Evolutionary conservation across 495 filamentous ascomycete species (phyloP), one percentile per base, ranked within the genome.

Genomic region (Aspergillus carlsbadensis): DNA sequence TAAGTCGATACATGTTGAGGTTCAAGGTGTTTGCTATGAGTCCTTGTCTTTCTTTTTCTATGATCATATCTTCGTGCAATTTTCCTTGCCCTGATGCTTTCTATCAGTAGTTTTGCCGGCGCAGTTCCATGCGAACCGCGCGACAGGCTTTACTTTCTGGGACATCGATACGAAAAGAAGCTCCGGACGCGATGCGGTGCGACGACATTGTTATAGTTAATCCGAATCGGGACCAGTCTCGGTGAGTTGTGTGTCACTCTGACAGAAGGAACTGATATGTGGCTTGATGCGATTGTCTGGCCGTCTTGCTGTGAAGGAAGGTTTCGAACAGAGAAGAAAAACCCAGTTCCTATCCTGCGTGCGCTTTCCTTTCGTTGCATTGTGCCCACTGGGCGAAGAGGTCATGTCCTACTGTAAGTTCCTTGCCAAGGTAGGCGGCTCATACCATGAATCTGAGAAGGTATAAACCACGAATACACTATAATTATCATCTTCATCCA

Each of bases 1-100:
- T 77, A 77, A 77, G 74, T 77, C 69, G 73, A 72, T 69, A 62
- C 66, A 70, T 66, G 58, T 63, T 63, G 46, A 70, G 52, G 61
- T 68, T 71, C 63, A 68, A 66, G 64, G 63, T 59, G 66, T 56
- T 33, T 36, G 49, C 49, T 42, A 52, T 52, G 49, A 52, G 63
- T 67, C 60, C 14, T 15, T 33, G 46, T 17, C 20, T 45, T 60
- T 40, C 36, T 33, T 43, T 48, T 59, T 37, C 34, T 56, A 52
- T 26, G 40, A 36, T 54, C 18, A 45, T 46, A 45, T 54, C 29
- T 54, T 50, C 21, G 24, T 52, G 49, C 49, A 52, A 41, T 34
- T 20, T 52, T 46, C 42, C 52, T n/a, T 45, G 29, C 49, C 48
- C 49, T 52, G 49, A 52, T 52, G 49, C 49, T 52, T 49, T 45